These are phyloP conservation scores for Fusarium sulawesiense DNA, from an alignment of 2,329 filamentous ascomycete species.

Conservation along the genomic window DNA sequence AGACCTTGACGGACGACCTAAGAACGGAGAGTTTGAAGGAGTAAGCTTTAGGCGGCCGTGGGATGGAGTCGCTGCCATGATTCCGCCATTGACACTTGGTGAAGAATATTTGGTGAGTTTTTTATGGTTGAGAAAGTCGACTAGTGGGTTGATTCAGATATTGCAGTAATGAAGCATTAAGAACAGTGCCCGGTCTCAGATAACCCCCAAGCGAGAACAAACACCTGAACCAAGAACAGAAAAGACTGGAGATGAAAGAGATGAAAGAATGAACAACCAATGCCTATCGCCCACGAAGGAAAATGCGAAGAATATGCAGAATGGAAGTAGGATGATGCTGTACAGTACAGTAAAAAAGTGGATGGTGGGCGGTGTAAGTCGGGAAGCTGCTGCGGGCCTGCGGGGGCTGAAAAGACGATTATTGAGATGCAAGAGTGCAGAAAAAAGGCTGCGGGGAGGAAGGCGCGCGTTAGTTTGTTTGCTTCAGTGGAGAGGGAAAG, in stretches of 20 bases:
- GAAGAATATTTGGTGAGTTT: constrained; percentile 21
- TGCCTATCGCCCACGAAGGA: constrained; percentile 15
- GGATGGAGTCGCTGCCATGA: constrained; percentile 68
- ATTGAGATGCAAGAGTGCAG: constrained; percentile 16
- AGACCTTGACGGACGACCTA: constrained; percentile 69
- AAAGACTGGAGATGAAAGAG: constrained; percentile 5
- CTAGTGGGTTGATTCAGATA: constrained; percentile 15
- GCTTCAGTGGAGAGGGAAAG: constrained; percentile 11
- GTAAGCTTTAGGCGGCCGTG: constrained; percentile 74
- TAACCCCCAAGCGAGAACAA: not conserved
- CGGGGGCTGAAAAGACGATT: constrained; percentile 27
- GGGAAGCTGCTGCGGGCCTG: constrained; percentile 41
- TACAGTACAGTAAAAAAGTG: constrained; percentile 31
- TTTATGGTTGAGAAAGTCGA: constrained; percentile 16
- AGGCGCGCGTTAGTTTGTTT: constrained; percentile 16
- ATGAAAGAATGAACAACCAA: constrained; percentile 12
- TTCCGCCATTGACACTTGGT: constrained; percentile 62
- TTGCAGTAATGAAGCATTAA: constrained; percentile 25
- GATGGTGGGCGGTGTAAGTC: constrained; percentile 47
- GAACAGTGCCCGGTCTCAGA: constrained; percentile 14
- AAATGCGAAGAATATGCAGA: constrained; percentile 12
- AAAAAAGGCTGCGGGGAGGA: constrained; percentile 30
- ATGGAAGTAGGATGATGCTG: constrained; percentile 39
- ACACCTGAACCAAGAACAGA: constrained; percentile 4
- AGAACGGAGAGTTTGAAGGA: constrained; percentile 80